Conservation (phyloP, 495 filamentous ascomycete genomes). For the Jackrogersella multiformis region DNA sequence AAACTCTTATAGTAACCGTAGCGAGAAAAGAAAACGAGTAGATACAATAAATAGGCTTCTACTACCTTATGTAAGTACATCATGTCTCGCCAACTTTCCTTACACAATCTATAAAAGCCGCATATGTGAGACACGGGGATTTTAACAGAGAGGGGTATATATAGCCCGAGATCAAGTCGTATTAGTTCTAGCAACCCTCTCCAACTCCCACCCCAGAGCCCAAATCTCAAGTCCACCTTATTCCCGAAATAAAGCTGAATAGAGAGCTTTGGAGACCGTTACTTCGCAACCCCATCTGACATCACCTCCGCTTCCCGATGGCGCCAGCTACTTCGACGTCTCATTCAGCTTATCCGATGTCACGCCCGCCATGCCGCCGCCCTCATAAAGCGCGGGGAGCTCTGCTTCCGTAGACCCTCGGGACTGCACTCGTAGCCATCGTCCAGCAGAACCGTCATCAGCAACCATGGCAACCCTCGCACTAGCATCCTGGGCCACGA, state of each 20-base stretch:
- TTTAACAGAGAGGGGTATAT: no score
- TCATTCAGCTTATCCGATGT: not conserved
- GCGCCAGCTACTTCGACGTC: not conserved
- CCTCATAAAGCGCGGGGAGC: constrained; percentile 3
- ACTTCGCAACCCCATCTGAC: constrained; percentile 3
- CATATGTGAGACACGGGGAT: no score
- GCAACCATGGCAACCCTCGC: constrained; percentile 52
- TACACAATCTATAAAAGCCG: no score
- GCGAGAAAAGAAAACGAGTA: no score
- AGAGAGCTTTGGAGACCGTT: constrained; percentile 17
- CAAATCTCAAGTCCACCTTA: constrained; percentile 9
- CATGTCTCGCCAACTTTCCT: no score
- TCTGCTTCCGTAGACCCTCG: not conserved
- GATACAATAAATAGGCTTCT: no score
- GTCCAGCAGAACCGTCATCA: not conserved
- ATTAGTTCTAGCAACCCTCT: not conserved
- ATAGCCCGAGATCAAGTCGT: no score
- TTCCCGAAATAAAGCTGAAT: constrained; percentile 19
- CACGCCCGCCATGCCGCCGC: not conserved
- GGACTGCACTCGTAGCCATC: not conserved
- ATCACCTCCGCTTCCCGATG: constrained; percentile 8
- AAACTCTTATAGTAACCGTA: no score
- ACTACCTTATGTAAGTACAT: no score
- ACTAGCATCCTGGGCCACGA: constrained; percentile 52
- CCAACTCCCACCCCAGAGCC: not conserved